Base-by-base conservation (phyloP, 805 yeast genomes). In the Ogataea polymorpha region DNA sequence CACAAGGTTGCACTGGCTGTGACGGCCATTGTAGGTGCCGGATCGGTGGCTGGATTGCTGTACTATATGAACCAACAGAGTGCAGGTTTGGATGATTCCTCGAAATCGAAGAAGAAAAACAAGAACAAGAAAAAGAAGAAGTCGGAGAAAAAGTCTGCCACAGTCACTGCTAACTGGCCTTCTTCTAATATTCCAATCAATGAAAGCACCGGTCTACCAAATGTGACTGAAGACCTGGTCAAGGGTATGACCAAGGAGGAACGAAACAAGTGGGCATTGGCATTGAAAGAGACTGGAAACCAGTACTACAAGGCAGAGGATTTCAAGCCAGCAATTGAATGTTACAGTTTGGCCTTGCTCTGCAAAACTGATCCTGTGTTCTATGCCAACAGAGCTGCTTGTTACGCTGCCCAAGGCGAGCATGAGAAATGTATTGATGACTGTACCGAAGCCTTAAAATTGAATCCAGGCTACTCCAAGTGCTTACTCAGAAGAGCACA, bases 351-450 rank as follows among this genome's bases (percentile, higher is more conserved):
- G 42, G 98, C 99, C 9, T 71, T 93, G 52, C 61, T 71, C 40
- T 72, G 87, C 58, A 82, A 83, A 60, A 66, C 73, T 52, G 97
- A 93, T 65, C 89, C 97, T 5, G 85, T 90, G 25, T 93, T 77
- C 68, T 91, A 82, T 69, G 88, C 97, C 47, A 93, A 93, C 72
- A 81, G 97, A 67, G 89, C 98, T 21, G 99, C 99, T 13, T 91
- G 96, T 67, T 86, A 86, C 67, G 85, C 90, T 37, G 87, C 95
- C 7, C 70, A 86, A 51, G 77, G 80, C 49, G 78, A 89, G 48
- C 80, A 79, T 61, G 88, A 86, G 54, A 82, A 88, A 61, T 96
- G 90, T 34, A 75, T 93, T 49, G 86, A 80, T 53, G 96, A 89
- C 63, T 85, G 96, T 42, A 79, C 96, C 15, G 76, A 74, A 46